Conservation (phyloP, 2,329 filamentous ascomycete genomes). For the Beauveria sp. region DNA sequence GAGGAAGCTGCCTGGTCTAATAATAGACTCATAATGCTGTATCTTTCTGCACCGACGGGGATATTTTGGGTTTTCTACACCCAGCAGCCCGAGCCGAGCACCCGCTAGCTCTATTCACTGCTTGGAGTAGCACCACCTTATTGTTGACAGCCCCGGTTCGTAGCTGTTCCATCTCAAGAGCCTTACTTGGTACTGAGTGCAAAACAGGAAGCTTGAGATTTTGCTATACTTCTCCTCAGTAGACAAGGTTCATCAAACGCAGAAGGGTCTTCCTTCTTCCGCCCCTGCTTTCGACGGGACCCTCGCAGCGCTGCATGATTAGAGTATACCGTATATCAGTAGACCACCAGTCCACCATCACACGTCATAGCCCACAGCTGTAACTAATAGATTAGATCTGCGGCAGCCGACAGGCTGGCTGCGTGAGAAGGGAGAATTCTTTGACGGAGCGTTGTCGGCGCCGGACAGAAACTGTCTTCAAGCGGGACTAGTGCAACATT, state of each 20-base stretch:
- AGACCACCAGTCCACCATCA: background rate
- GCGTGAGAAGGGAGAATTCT: background rate
- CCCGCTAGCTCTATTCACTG: background rate
- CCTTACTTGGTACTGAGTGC: background rate
- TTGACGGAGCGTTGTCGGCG: background rate
- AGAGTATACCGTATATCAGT: background rate
- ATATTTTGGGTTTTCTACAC: background rate
- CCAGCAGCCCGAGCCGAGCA: constrained; percentile 4
- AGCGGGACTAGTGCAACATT: background rate
- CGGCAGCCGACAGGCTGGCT: background rate
- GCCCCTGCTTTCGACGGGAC: background rate
- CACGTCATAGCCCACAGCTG: background rate
- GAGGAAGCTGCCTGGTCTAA: constrained; percentile 13
- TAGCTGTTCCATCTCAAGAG: background rate
- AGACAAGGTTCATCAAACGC: background rate
- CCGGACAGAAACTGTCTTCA: background rate
- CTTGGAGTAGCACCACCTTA: background rate
- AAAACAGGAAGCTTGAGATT: background rate
- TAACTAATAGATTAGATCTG: background rate
- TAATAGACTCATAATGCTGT: constrained; percentile 7
- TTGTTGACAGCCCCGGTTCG: background rate
- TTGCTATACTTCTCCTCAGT: background rate
- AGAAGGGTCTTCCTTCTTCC: background rate
- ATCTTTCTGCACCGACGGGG: background rate
- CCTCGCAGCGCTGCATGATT: background rate